Conservation (phyloP, 2,329 filamentous ascomycete species). For the Geosmithia flava region DNA sequence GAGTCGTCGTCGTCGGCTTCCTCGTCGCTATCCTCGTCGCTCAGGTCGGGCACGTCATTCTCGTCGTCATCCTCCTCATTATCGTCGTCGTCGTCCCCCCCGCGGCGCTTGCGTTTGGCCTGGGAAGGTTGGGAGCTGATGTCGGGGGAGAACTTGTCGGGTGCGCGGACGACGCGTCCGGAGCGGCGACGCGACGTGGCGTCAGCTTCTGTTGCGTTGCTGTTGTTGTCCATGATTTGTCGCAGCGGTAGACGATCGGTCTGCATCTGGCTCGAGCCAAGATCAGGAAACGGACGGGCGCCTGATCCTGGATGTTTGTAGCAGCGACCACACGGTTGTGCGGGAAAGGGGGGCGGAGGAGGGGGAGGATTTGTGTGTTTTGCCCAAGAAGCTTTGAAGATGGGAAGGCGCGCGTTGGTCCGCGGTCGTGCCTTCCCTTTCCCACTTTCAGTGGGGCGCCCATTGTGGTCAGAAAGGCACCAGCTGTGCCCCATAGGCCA, state of each 20-base stretch:
- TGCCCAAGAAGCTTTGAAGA: background rate
- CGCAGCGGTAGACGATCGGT: conserved; percentile 5
- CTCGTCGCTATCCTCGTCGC: conserved; percentile 32
- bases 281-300: background rate
- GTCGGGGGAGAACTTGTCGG: conserved; percentile 47
- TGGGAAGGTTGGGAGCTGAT: conserved; percentile 22
- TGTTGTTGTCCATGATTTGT: conserved; percentile 39
- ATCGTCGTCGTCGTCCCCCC: conserved; percentile 31
- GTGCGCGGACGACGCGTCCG: conserved; percentile 51
- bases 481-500: background rate
- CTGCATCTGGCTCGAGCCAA: conserved; percentile 7
- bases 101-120: conserved; percentile 46
- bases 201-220: conserved; percentile 37
- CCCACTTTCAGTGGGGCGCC: background rate
- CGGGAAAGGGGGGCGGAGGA: background rate
- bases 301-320: conserved; percentile 1
- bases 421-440: conserved; percentile 1
- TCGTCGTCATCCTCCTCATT: conserved; percentile 30
- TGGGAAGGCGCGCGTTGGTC: conserved; percentile 6
- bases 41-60: conserved; percentile 34
- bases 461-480: background rate
- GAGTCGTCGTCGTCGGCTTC: conserved; percentile 12
- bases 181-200: conserved; percentile 50
- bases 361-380: conserved; percentile 1
- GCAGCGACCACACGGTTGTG: background rate